A percentile compares a stretch with the other conserved stretches of the same genome.
These are phyloP conservation scores for Arthrobotrys iridis DNA, from an alignment of 2,329 filamentous ascomycete genomes.

Conservation along the genomic window DNA sequence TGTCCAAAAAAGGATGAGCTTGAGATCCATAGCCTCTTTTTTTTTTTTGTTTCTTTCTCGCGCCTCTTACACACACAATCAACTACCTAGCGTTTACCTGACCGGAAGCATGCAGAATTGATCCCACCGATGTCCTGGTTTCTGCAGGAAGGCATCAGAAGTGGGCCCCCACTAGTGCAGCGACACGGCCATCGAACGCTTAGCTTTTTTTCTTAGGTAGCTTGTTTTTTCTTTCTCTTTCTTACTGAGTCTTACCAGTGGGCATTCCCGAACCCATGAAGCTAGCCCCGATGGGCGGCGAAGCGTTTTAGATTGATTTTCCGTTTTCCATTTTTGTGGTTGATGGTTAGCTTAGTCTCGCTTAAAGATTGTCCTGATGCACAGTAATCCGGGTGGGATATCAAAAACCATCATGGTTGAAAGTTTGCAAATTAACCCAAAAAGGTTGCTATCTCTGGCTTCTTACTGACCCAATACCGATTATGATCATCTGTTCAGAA, in stretches of 20 bases:
- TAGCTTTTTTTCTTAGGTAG: conserved; percentile 16
- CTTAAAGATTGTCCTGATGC: neutral
- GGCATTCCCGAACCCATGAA: neutral
- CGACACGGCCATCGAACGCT: neutral
- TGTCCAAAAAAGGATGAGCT: neutral
- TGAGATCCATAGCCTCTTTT: conserved; percentile 13
- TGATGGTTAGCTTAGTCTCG: too few species aligned
- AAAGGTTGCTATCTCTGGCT: neutral
- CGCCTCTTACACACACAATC: too few species aligned
- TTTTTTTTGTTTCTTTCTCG: too few species aligned
- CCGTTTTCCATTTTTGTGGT: too few species aligned
- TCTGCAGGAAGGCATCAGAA: conserved; percentile 17
- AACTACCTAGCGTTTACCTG: conserved; percentile 13
- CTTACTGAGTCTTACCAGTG: too few species aligned
- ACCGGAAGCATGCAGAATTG: neutral
- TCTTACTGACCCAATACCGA: neutral
- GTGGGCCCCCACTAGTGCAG: neutral
- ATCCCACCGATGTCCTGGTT: conserved; percentile 3
- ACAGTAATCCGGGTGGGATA: conserved; percentile 16
- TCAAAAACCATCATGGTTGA: too few species aligned
- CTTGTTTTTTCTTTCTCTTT: conserved; percentile 8
- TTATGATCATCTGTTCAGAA: too few species aligned
- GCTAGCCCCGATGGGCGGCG: neutral
- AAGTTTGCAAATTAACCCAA: too few species aligned
- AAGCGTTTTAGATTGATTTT: conserved; percentile 23